These are phyloP conservation scores for Stemphylium lycopersici DNA, from an alignment of 2,329 filamentous ascomycete species.

Conservation along the genomic window DNA sequence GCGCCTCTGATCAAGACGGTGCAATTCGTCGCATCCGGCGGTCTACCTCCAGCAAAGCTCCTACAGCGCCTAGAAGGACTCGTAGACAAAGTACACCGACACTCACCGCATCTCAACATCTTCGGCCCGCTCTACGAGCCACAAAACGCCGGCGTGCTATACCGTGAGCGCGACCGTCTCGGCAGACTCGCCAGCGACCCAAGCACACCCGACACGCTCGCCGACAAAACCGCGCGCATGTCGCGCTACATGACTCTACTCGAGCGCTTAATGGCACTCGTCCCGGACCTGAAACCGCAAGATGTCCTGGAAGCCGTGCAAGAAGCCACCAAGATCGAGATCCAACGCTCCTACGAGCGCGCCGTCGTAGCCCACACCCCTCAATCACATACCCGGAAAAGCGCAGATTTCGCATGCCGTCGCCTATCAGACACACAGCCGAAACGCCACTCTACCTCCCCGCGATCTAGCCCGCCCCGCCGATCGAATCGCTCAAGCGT, in stretches of 20 bases:
- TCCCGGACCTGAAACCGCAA: constrained; percentile 28
- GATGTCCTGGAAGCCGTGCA: constrained; percentile 28
- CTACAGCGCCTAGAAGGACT: constrained; percentile 45
- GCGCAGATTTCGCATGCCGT: background rate
- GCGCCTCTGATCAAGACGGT: constrained; percentile 30
- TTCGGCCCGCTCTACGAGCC: constrained; percentile 39
- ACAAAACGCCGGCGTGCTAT: constrained; percentile 29
- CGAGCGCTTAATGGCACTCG: constrained; percentile 37
- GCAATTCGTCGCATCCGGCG: constrained; percentile 36
- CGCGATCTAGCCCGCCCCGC: background rate
- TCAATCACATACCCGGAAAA: background rate
- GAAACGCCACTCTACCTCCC: constrained; percentile 7
- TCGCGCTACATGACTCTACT: constrained; percentile 37
- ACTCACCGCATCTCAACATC: constrained; percentile 31
- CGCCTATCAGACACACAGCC: background rate
- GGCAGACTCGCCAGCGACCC: constrained; percentile 28
- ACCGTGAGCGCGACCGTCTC: constrained; percentile 38
- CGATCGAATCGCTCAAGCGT: constrained; percentile 15
- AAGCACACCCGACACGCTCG: constrained; percentile 21
- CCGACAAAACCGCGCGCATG: constrained; percentile 37
- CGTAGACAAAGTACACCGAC: constrained; percentile 42
- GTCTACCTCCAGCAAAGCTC: constrained; percentile 34
- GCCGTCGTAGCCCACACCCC: constrained; percentile 19
- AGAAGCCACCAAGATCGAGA: constrained; percentile 27
- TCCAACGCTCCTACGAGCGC: constrained; percentile 30